A percentile compares a stretch with the other conserved stretches of the same genome.
These are phyloP conservation scores for Acorus gramineus DNA, from an alignment of 106 monocot genomes.

Conservation along the genomic window DNA sequence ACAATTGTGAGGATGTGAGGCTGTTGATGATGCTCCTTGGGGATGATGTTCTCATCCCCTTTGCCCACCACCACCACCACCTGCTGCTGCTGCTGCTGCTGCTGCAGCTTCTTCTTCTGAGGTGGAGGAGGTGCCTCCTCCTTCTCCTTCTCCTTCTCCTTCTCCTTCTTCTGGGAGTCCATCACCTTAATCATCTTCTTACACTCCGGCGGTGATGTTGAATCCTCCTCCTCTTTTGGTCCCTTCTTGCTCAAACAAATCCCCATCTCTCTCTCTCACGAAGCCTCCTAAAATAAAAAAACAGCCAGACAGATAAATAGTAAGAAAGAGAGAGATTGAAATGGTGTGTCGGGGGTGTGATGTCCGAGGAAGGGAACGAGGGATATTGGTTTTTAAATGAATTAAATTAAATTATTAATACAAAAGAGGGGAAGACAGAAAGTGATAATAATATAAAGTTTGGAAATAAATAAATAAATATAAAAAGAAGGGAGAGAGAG, in stretches of 20 bases:
- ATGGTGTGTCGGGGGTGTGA: not conserved
- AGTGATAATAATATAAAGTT: too few species aligned
- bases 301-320: not conserved
- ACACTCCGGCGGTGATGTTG: not conserved
- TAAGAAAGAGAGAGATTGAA: not conserved
- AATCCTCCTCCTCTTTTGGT: slow-evolving; percentile 3
- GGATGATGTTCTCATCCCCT: too few species aligned
- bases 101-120: not conserved
- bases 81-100: too few species aligned
- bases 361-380: not conserved
- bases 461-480: too few species aligned
- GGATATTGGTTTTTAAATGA: too few species aligned
- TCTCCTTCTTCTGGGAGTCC: not conserved
- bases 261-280: slow-evolving; percentile 18
- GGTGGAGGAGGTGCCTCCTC: not conserved
- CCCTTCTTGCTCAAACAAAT: slow-evolving; percentile 41
- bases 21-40: too few species aligned
- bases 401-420: too few species aligned
- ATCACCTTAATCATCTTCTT: not conserved
- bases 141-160: not conserved
- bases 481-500: too few species aligned
- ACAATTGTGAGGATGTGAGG: too few species aligned
- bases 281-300: too few species aligned
- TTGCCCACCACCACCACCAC: too few species aligned
- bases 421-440: too few species aligned